A percentile compares a stretch with the other conserved stretches of the same genome.
These are phyloP conservation scores for Trichoderma sp. DNA, from an alignment of 2,329 filamentous ascomycete genomes.

Conservation along the genomic window DNA sequence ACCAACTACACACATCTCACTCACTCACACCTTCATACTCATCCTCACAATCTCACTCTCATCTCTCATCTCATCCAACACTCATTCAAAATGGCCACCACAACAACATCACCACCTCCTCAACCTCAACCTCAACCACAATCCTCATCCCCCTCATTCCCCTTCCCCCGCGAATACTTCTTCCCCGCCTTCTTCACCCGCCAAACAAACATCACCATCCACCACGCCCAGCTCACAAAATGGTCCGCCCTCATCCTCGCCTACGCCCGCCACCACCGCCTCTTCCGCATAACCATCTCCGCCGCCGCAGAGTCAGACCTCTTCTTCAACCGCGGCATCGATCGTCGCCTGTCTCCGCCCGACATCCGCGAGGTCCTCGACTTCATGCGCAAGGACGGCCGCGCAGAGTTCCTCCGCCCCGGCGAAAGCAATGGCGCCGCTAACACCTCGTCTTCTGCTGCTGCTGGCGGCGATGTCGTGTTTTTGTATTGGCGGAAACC, in stretches of 20 bases:
- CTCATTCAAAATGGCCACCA: neutral
- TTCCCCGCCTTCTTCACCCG: conserved; percentile 86
- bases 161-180: conserved; percentile 64
- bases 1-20: neutral
- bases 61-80: too few species aligned
- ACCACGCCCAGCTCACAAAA: conserved; percentile 72
- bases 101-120: neutral
- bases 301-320: conserved; percentile 53
- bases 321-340: conserved; percentile 57
- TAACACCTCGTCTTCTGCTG: conserved; percentile 17
- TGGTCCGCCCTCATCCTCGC: conserved; percentile 84
- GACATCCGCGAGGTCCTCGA: conserved; percentile 60
- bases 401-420: conserved; percentile 62
- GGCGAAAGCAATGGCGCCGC: conserved; percentile 33
- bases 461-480: conserved; percentile 45
- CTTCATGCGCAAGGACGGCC: conserved; percentile 57
- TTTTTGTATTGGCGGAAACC: conserved; percentile 84
- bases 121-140: conserved; percentile 18
- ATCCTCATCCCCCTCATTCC: conserved; percentile 36
- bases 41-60: conserved; percentile 21
- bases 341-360: conserved; percentile 48
- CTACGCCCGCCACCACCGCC: conserved; percentile 75
- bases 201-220: conserved; percentile 71
- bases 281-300: conserved; percentile 71
- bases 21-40: neutral